Evolutionary conservation across 2,329 filamentous ascomycete genomes (phyloP).

Genomic region (Exophiala sideris): DNA sequence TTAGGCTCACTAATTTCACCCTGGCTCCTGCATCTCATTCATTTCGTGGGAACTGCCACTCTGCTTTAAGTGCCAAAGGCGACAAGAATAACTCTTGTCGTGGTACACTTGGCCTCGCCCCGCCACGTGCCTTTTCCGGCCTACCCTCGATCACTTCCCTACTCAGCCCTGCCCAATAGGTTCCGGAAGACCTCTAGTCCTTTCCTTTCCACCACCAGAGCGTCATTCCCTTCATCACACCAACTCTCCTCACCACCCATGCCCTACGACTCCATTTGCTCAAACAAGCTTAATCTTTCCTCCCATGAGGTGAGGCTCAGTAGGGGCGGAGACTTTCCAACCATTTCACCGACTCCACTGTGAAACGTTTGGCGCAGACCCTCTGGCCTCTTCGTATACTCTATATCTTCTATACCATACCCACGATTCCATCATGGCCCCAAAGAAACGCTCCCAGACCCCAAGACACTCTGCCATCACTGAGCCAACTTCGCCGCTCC

Average conservation of each 20-base stretch:
- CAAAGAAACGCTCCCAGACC: slow-evolving; percentile 27
- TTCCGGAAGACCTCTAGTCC: slow-evolving; percentile 18
- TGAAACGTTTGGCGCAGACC: slow-evolving; percentile 26
- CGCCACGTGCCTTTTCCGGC: slow-evolving; percentile 19
- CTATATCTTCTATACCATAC: slow-evolving; percentile 27
- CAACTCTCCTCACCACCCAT: slow-evolving; percentile 22
- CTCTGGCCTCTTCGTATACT: slow-evolving; percentile 26
- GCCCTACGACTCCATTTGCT: slow-evolving; percentile 22
- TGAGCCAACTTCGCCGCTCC: slow-evolving; percentile 15
- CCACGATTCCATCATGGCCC: slow-evolving; percentile 23
- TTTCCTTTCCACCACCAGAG: slow-evolving; percentile 24
- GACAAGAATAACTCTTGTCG: slow-evolving; percentile 23
- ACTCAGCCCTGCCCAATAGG: slow-evolving; percentile 25
- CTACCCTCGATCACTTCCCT: slow-evolving; percentile 6
- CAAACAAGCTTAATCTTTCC: slow-evolving; percentile 29
- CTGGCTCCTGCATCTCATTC: slow-evolving; percentile 23
- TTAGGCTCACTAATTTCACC: slow-evolving; percentile 24
- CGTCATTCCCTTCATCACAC: slow-evolving; percentile 29
- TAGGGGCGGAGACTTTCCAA: slow-evolving; percentile 30
- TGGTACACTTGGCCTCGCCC: slow-evolving; percentile 17
- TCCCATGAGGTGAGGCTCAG: slow-evolving; percentile 26
- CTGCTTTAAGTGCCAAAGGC: not conserved
- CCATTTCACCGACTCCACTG: slow-evolving; percentile 24
- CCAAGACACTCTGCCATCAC: slow-evolving; percentile 20
- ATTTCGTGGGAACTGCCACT: slow-evolving; percentile 6